Conservation (phyloP, 2,329 filamentous ascomycete genomes). For the Mycosphaerelloides madeirae region DNA sequence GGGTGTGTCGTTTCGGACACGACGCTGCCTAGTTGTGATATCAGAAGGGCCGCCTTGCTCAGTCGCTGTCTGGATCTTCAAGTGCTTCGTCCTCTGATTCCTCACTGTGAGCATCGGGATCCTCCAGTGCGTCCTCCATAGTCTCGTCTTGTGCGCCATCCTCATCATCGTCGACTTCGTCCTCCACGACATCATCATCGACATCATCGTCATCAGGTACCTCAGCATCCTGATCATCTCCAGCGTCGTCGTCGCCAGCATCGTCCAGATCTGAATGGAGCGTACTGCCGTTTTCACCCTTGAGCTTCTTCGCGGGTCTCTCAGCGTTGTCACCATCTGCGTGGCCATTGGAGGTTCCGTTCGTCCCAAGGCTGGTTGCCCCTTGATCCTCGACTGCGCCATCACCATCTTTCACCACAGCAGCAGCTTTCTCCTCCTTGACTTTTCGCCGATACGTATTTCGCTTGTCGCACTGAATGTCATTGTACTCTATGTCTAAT, state of each 20-base stretch:
- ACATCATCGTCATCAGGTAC: constrained; percentile 23
- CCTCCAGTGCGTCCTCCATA: constrained; percentile 13
- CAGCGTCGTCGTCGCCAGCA: constrained; percentile 41
- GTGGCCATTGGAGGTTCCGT: constrained; percentile 27
- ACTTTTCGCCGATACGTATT: constrained; percentile 67
- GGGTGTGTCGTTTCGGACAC: no score
- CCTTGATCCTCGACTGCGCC: constrained; percentile 1
- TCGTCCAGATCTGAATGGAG: constrained; percentile 41
- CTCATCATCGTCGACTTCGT: constrained; percentile 48
- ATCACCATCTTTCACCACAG: constrained; percentile 17
- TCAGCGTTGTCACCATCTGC: constrained; percentile 39
- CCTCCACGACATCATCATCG: constrained; percentile 24
- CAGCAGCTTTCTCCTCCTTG: constrained; percentile 55
- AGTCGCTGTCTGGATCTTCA: constrained; percentile 33
- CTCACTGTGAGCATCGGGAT: constrained; percentile 53
- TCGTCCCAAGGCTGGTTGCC: background rate
- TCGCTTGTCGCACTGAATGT: constrained; percentile 68
- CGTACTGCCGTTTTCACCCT: constrained; percentile 37
- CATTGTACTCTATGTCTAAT: constrained; percentile 58
- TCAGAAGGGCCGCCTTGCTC: background rate
- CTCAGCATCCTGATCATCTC: constrained; percentile 52
- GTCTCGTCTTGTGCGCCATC: constrained; percentile 48
- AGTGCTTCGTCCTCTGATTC: constrained; percentile 30
- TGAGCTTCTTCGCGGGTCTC: constrained; percentile 49
- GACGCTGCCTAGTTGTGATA: background rate